These are phyloP conservation scores for Coemansia sp. DNA, from an alignment of 192 early-diverging fungal genomes.

Conservation along the genomic window DNA sequence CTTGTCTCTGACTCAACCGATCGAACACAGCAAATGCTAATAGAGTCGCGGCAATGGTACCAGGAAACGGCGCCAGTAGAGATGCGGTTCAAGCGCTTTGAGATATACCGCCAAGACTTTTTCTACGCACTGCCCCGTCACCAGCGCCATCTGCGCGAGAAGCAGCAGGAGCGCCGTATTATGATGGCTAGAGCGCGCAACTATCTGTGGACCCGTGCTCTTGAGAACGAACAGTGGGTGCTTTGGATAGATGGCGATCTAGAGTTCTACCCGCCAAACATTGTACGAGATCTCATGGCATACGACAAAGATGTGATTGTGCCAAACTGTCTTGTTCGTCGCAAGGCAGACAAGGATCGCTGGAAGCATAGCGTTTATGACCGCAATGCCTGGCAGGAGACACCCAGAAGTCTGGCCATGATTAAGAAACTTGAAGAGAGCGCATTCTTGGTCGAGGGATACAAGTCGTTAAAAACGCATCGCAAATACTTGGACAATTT, in stretches of 20 bases:
- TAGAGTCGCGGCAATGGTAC: slow-evolving; percentile 42
- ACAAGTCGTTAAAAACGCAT: slow-evolving; percentile 44
- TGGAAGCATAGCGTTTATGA: slow-evolving; percentile 62
- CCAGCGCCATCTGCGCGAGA: slow-evolving; percentile 58
- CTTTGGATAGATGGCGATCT: slow-evolving; percentile 74
- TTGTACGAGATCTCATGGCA: slow-evolving; percentile 60
- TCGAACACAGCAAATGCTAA: slow-evolving; percentile 55
- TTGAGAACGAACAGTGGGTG: slow-evolving; percentile 66
- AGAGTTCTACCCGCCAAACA: slow-evolving; percentile 60
- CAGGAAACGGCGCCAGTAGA: slow-evolving; percentile 42
- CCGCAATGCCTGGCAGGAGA: slow-evolving; percentile 70
- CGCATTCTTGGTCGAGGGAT: slow-evolving; percentile 45
- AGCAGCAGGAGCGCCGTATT: slow-evolving; percentile 58
- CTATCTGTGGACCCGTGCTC: slow-evolving; percentile 56
- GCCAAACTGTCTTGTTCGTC: slow-evolving; percentile 57
- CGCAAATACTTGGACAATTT: slow-evolving; percentile 47
- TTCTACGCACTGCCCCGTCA: slow-evolving; percentile 48
- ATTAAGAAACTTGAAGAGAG: slow-evolving; percentile 38
- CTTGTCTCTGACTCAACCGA: slow-evolving; percentile 64
- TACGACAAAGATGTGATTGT: slow-evolving; percentile 67
- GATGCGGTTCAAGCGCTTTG: slow-evolving; percentile 56
- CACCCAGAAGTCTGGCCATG: slow-evolving; percentile 52
- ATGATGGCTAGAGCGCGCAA: slow-evolving; percentile 66
- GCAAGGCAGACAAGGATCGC: slow-evolving; percentile 40
- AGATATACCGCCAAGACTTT: slow-evolving; percentile 62